phyloP scores from a whole-genome alignment of 306 rosid genomes.

The Astragalus membranaceus region DNA sequence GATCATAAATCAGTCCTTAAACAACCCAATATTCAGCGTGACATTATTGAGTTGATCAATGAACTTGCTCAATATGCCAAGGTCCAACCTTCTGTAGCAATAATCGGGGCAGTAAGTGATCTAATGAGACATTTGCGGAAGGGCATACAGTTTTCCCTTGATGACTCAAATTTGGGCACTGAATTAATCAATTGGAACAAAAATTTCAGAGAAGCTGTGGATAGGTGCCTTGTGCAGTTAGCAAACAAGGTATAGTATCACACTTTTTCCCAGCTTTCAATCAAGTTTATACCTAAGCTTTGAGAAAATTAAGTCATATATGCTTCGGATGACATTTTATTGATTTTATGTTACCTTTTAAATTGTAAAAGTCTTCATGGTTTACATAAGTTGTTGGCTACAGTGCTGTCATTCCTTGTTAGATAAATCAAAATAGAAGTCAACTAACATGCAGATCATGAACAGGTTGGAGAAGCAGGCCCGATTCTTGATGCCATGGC shows the following conservation, averaged over 20 bases:
- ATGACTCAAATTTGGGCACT: slow-evolving; percentile 40
- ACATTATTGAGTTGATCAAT: slow-evolving; percentile 61
- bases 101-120: slow-evolving; percentile 64
- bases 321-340: background rate
- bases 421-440: background rate
- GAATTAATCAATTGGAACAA: slow-evolving; percentile 56
- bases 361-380: background rate
- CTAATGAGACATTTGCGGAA: slow-evolving; percentile 80
- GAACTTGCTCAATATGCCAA: slow-evolving; percentile 58
- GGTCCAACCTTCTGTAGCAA: slow-evolving; percentile 62
- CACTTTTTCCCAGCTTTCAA: slow-evolving; percentile 3
- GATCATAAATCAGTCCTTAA: slow-evolving; percentile 76
- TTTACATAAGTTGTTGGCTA: background rate
- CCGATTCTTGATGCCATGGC: slow-evolving; percentile 86
- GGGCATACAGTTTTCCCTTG: slow-evolving; percentile 67
- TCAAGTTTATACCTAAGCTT: background rate
- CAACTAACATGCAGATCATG: slow-evolving; percentile 5
- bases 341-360: slow-evolving; percentile 3
- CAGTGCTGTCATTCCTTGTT: background rate
- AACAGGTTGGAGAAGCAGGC: slow-evolving; percentile 85
- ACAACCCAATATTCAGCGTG: slow-evolving; percentile 65
- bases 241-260: slow-evolving; percentile 75
- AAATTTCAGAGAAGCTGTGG: slow-evolving; percentile 64
- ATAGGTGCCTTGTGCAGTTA: slow-evolving; percentile 74
- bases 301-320: background rate